Evolutionary conservation across 2,329 filamentous ascomycete species (phyloP).

Genomic region (Fusarium sp.): DNA sequence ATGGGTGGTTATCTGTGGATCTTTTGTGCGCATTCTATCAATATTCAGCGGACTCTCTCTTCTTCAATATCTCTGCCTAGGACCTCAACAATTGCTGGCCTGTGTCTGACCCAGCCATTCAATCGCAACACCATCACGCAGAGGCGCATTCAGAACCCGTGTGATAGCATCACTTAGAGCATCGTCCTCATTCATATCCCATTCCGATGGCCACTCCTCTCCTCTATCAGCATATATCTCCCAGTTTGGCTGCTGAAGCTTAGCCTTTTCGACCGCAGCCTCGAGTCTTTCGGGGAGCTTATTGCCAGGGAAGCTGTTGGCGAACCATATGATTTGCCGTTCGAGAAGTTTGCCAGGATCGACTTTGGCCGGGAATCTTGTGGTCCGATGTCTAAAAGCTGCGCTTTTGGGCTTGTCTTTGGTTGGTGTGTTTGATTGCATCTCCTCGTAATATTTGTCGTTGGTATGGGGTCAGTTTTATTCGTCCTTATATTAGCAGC

Average conservation of each 20-base stretch:
- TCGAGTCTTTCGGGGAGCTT: neutral
- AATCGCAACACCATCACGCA: neutral
- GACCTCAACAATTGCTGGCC: accelerated
- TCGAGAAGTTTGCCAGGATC: accelerated
- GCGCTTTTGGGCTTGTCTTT: neutral
- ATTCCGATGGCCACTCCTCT: neutral
- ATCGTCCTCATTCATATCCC: neutral
- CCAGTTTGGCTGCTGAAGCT: neutral
- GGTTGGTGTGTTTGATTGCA: neutral
- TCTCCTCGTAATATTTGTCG: accelerated
- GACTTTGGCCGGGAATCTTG: neutral
- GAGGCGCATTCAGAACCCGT: neutral
- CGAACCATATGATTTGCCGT: neutral
- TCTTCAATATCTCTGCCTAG: neutral
- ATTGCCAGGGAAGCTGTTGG: neutral
- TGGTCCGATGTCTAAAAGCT: neutral
- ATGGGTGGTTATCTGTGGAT: too few relatives aligned
- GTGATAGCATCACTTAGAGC: neutral
- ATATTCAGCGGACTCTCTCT: neutral
- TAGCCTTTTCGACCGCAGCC: neutral
- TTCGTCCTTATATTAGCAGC: accelerated
- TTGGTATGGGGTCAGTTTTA: too few relatives aligned
- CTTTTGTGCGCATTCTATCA: too few relatives aligned
- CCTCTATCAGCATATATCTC: neutral
- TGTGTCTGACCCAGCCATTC: neutral